Evolutionary conservation across 1,139 yeast species (phyloP).

Genomic region (Hansenula sp.): DNA sequence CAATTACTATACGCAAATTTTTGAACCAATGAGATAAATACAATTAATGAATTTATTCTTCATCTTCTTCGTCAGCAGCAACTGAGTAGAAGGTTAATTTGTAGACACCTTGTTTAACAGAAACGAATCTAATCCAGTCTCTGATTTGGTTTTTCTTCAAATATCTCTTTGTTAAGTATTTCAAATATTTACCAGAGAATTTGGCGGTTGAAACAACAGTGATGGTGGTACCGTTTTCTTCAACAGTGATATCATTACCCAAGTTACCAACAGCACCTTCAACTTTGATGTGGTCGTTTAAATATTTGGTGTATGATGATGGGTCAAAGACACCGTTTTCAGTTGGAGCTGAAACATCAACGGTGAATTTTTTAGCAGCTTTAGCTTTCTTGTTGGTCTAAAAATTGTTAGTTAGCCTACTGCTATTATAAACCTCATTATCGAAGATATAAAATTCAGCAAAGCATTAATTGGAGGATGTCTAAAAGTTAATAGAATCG

Average conservation of each 20-base stretch:
- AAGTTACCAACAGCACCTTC: slow-evolving; percentile 96
- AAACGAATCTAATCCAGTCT: slow-evolving; percentile 99
- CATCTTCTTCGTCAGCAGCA: slow-evolving; percentile 96
- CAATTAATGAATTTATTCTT: slow-evolving; percentile 45
- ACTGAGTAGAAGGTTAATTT: slow-evolving; percentile 99
- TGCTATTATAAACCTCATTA: slow-evolving; percentile 39
- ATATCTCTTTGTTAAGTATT: slow-evolving; percentile 99
- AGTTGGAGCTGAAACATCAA: slow-evolving; percentile 96
- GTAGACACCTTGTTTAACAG: slow-evolving; percentile 94
- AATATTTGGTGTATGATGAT: slow-evolving; percentile 95
- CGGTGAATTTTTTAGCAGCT: slow-evolving; percentile 85
- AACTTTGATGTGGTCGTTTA: slow-evolving; percentile 98
- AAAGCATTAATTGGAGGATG: slow-evolving; percentile 30
- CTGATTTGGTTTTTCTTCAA: slow-evolving; percentile 99
- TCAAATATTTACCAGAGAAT: slow-evolving; percentile 99
- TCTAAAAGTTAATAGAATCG: not conserved
- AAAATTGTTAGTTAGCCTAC: slow-evolving; percentile 44
- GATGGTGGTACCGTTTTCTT: slow-evolving; percentile 77
- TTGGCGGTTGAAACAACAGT: slow-evolving; percentile 87
- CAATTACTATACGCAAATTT: slow-evolving; percentile 7
- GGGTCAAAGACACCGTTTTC: slow-evolving; percentile 98
- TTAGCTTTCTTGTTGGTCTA: slow-evolving; percentile 78
- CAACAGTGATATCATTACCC: slow-evolving; percentile 89
- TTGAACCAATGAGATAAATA: not conserved
- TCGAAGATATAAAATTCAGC: slow-evolving; percentile 41